Conservation (phyloP, 768 basidiomycete genomes). For the Xerocomellus chrysenteron region DNA sequence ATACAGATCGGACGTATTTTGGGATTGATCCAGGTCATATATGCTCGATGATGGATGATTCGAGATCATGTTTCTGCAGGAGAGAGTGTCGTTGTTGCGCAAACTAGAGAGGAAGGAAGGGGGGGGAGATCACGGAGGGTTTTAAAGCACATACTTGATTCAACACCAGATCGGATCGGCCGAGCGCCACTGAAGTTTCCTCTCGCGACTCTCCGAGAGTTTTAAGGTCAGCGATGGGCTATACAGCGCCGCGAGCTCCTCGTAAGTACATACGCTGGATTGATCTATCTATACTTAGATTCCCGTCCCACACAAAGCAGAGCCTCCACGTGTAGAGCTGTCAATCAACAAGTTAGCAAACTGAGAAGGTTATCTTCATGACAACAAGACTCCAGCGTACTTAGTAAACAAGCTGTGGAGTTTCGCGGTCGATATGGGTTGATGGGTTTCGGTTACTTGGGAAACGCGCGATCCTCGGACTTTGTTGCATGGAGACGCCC, state of each 20-base stretch:
- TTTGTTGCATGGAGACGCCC: not conserved
- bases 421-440: not conserved
- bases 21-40: not conserved
- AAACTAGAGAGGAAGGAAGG: not conserved
- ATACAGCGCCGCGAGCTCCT: not conserved
- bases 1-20: conserved; percentile 9
- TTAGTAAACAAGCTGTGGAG: not conserved
- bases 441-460: not conserved
- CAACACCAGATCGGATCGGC: not conserved
- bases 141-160: conserved; percentile 5
- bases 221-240: conserved; percentile 8
- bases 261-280: not conserved
- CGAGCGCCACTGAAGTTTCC: not conserved
- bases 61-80: not conserved
- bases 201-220: not conserved
- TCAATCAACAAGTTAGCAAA: not conserved
- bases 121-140: not conserved
- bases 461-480: not conserved
- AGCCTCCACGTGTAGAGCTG: not conserved
- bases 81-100: not conserved
- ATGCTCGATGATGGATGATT: not conserved
- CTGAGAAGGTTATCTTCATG: not conserved
- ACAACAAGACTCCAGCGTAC: not conserved
- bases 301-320: not conserved
- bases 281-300: not conserved